phyloP scores from a whole-genome alignment of 805 yeast genomes.

The Zygosaccharomyces kombuchaensis region DNA sequence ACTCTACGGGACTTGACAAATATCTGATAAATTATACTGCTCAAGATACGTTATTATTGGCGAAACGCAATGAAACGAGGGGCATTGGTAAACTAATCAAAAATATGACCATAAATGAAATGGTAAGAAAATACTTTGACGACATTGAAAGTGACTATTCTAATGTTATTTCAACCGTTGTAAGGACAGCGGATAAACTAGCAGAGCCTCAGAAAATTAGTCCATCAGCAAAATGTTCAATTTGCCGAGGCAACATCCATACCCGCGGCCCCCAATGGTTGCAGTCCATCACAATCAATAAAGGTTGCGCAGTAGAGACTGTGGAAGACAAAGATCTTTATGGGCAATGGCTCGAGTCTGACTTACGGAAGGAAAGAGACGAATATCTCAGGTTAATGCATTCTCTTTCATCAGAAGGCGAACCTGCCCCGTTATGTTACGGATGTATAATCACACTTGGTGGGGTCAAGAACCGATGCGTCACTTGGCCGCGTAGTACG shows the following conservation, averaged over 20 bases:
- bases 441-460: constrained; percentile 69
- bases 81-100: constrained; percentile 36
- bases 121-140: constrained; percentile 67
- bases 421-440: constrained; percentile 51
- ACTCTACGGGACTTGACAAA: constrained; percentile 34
- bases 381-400: constrained; percentile 23
- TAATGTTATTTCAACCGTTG: constrained; percentile 87
- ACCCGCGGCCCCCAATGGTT: constrained; percentile 65
- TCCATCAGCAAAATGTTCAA: constrained; percentile 38
- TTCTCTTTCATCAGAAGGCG: constrained; percentile 16
- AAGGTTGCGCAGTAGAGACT: constrained; percentile 45
- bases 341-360: constrained; percentile 33
- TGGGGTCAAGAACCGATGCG: constrained; percentile 34
- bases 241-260: constrained; percentile 55
- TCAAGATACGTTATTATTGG: constrained; percentile 20
- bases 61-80: constrained; percentile 24
- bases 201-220: constrained; percentile 41
- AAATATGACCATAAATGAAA: constrained; percentile 76
- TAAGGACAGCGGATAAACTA: constrained; percentile 79
- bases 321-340: constrained; percentile 40
- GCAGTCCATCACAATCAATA: constrained; percentile 57
- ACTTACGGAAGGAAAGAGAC: constrained; percentile 19
- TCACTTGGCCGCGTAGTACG: constrained; percentile 38
- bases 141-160: constrained; percentile 75
- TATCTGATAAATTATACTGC: constrained; percentile 27